A percentile compares a stretch with the other conserved stretches of the same genome.
phyloP scores from a whole-genome alignment of 2,329 filamentous ascomycete species.

The Pestalotiopsis sp. region DNA sequence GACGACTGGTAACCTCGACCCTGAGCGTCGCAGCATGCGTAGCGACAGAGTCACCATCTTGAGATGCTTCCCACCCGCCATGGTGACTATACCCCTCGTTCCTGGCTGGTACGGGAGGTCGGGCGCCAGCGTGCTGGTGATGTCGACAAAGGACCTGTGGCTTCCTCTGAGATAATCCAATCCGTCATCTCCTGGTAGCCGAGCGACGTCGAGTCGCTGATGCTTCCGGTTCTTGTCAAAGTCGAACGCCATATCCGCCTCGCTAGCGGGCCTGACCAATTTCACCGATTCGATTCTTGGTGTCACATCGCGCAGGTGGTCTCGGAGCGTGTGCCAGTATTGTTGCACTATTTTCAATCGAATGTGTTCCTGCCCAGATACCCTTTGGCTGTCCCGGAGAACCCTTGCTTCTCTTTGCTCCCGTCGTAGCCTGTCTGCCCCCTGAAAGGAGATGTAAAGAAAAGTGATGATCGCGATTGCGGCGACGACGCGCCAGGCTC shows the following conservation, averaged over 20 bases:
- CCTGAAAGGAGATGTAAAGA: neutral
- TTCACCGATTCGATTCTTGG: constrained; percentile 12
- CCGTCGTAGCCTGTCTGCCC: neutral
- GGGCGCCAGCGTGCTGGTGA: constrained; percentile 28
- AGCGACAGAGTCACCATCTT: constrained; percentile 50
- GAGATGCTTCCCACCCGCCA: constrained; percentile 46
- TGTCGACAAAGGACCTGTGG: constrained; percentile 22
- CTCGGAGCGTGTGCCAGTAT: constrained; percentile 15
- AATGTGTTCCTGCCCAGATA: constrained; percentile 13
- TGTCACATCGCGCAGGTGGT: constrained; percentile 6
- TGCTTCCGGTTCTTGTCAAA: constrained; percentile 7
- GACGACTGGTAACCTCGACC: constrained; percentile 48
- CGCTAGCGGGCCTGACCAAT: neutral
- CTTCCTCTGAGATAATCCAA: constrained; percentile 9
- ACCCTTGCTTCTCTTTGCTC: neutral
- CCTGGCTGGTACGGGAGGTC: constrained; percentile 29
- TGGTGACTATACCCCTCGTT: constrained; percentile 50
- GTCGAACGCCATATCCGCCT: constrained; percentile 14
- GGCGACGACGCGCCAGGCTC: neutral
- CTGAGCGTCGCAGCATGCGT: constrained; percentile 50
- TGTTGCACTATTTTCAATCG: constrained; percentile 4
- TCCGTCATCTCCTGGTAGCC: constrained; percentile 3
- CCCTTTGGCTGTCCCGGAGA: neutral
- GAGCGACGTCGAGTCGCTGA: constrained; percentile 15
- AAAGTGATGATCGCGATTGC: neutral